phyloP scores from a whole-genome alignment of 78 protist genomes.

The Dictyostelium citrinum region DNA sequence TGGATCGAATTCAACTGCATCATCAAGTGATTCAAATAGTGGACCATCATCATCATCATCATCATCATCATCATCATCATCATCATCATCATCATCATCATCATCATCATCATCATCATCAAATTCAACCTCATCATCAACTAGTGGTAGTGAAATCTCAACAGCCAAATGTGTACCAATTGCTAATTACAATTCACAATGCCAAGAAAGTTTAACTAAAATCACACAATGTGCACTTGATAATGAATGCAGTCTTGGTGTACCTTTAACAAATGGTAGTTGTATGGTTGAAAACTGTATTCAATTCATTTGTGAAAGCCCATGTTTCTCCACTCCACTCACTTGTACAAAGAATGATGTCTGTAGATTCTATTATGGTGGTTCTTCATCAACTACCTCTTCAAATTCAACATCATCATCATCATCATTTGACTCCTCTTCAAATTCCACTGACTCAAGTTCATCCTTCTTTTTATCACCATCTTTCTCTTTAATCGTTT shows the following conservation, averaged over 20 bases:
- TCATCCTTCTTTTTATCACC: neutral
- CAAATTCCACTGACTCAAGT: neutral
- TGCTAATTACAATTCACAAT: neutral
- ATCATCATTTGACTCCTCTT: neutral
- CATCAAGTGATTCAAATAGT: too few relatives aligned
- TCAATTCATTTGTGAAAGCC: neutral
- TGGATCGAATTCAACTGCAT: neutral
- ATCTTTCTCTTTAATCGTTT: neutral
- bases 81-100: neutral
- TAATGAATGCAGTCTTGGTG: neutral
- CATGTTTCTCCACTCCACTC: neutral
- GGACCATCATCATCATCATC: neutral
- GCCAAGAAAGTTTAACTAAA: neutral
- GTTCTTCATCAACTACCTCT: neutral
- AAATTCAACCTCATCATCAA: neutral
- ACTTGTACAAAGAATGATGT: neutral
- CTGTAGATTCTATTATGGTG: neutral
- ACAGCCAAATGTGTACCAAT: neutral
- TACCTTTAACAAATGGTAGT: neutral
- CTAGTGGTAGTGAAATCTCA: neutral
- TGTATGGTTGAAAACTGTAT: neutral
- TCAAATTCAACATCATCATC: neutral
- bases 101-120: neutral
- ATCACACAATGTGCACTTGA: slow-evolving; percentile 1
- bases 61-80: neutral